phyloP scores from a whole-genome alignment of 2,329 filamentous ascomycete species.

The Aaosphaeria pasadenensis region DNA sequence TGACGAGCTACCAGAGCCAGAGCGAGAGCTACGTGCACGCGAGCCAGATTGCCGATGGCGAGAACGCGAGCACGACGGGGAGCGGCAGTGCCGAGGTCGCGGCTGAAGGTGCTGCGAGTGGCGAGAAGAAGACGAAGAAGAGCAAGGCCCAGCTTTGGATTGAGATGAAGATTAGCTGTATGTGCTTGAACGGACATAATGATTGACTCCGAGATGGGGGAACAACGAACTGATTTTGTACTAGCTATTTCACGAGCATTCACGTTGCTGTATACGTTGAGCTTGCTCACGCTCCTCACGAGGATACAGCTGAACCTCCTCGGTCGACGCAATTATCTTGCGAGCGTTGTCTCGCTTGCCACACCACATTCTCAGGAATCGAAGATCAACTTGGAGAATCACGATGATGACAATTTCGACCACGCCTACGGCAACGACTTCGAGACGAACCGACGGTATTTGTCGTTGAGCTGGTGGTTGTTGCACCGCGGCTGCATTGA shows the following conservation, averaged over 20 bases:
- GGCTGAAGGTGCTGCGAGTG: conserved; percentile 44
- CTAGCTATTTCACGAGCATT: conserved; percentile 85
- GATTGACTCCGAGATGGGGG: neutral
- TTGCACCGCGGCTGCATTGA: conserved; percentile 86
- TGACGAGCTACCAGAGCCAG: conserved; percentile 69
- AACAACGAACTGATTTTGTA: conserved; percentile 7
- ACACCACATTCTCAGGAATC: conserved; percentile 63
- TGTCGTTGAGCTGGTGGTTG: conserved; percentile 98
- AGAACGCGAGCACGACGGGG: conserved; percentile 40
- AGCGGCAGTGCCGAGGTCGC: conserved; percentile 39
- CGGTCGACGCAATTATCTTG: conserved; percentile 90
- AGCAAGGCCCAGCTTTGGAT: conserved; percentile 96
- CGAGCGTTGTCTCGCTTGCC: conserved; percentile 88
- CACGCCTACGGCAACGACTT: conserved; percentile 89
- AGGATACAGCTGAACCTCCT: conserved; percentile 95
- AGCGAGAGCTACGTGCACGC: conserved; percentile 64
- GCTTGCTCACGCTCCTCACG: conserved; percentile 85
- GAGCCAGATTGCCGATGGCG: conserved; percentile 64
- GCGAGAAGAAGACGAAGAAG: conserved; percentile 56
- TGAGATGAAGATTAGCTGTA: conserved; percentile 93
- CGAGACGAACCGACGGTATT: conserved; percentile 89
- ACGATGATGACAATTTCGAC: conserved; percentile 82
- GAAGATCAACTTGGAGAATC: conserved; percentile 86
- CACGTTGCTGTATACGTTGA: conserved; percentile 87
- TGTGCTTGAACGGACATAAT: conserved; percentile 37